Percentiles rank a stretch among this genome's conserved stretches.
These are phyloP conservation scores for Adenanthera pavonina DNA, from an alignment of 306 rosid genomes.

Conservation along the genomic window DNA sequence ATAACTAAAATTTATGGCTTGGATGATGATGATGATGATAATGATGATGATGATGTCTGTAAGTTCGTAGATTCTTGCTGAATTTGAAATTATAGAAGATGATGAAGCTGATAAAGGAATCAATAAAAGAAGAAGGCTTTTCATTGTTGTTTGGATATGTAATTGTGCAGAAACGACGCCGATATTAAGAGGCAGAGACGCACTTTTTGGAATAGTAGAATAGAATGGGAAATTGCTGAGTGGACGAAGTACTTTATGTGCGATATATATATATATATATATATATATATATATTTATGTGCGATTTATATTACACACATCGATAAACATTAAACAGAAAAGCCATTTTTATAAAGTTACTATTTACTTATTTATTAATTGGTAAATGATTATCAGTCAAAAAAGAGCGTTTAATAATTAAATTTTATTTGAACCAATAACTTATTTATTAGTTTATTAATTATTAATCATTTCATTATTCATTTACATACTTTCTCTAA, in stretches of 20 bases:
- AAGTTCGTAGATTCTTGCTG: not conserved
- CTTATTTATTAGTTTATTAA: too few relatives aligned
- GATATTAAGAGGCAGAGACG: slow-evolving; percentile 22
- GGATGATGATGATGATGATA: not conserved
- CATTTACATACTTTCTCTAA: too few relatives aligned
- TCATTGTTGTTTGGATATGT: not conserved
- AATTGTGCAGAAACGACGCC: slow-evolving; percentile 45
- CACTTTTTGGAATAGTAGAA: not conserved
- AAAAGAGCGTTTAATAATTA: too few relatives aligned
- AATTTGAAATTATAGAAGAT: not conserved
- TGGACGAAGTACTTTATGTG: slow-evolving; percentile 28
- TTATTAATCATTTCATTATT: too few relatives aligned
- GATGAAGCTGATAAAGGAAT: not conserved
- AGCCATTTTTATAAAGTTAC: too few relatives aligned
- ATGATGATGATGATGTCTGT: not conserved
- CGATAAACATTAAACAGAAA: too few relatives aligned
- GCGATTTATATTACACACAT: too few relatives aligned
- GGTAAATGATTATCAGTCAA: too few relatives aligned
- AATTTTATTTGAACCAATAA: too few relatives aligned
- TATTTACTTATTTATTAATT: too few relatives aligned
- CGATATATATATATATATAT: not conserved
- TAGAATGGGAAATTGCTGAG: slow-evolving; percentile 29
- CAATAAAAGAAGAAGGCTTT: slow-evolving; percentile 5
- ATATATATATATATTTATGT: too few relatives aligned
- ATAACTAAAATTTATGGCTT: not conserved